A percentile compares a stretch with the other conserved stretches of the same genome.
Conservation (phyloP, 257 asterid species). For the Forsythia suspensa region DNA sequence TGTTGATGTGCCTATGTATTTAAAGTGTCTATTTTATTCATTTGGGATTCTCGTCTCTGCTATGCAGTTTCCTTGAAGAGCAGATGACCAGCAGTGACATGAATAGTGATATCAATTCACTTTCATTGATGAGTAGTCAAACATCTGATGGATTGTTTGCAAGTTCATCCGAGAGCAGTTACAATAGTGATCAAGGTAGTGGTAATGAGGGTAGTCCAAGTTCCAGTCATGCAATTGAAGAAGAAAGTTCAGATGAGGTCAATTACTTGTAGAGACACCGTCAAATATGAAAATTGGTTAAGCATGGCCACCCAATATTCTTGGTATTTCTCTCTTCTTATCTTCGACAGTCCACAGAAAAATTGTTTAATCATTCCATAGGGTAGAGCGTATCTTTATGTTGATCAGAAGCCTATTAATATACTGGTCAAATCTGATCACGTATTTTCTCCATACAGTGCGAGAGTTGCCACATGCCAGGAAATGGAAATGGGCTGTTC, state of each 20-base stretch:
- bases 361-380: not conserved
- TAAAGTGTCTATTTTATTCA: not conserved
- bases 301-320: not conserved
- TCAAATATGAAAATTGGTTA: conserved; percentile 4
- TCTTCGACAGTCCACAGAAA: not conserved
- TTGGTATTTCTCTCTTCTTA: not conserved
- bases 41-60: conserved; percentile 15
- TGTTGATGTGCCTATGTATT: conserved; percentile 11
- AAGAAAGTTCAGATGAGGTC: conserved; percentile 59
- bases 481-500: not conserved
- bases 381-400: not conserved
- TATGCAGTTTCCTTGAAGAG: conserved; percentile 42
- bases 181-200: conserved; percentile 58
- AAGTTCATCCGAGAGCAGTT: conserved; percentile 53
- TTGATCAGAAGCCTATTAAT: not conserved
- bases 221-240: conserved; percentile 32
- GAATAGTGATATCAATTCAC: conserved; percentile 40
- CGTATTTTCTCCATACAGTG: not conserved
- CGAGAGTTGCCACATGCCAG: not conserved
- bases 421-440: not conserved
- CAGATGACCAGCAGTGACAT: conserved; percentile 39
- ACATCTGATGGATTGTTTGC: conserved; percentile 39
- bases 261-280: conserved; percentile 30
- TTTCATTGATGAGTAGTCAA: conserved; percentile 37
- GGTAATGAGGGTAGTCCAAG: conserved; percentile 50